These are phyloP conservation scores for Heracleum sosnowskyi DNA, from an alignment of 129 eudicot species.

Conservation along the genomic window DNA sequence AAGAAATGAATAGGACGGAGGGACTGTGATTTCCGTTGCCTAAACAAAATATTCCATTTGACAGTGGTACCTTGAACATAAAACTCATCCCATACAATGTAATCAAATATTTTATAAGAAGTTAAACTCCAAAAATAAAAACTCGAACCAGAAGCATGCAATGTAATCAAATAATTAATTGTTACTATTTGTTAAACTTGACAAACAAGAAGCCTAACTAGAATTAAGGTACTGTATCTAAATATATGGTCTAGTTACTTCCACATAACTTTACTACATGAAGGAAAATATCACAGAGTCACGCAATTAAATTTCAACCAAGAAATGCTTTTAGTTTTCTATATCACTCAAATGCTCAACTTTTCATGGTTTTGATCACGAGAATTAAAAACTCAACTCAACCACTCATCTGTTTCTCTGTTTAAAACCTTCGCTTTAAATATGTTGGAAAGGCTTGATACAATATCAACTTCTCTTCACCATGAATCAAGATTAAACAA, in stretches of 20 bases:
- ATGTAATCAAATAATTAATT: no score
- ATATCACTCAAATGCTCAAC: neutral
- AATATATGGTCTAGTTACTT: neutral
- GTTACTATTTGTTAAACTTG: no score
- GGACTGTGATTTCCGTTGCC: no score
- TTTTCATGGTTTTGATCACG: conserved; percentile 7
- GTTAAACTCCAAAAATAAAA: no score
- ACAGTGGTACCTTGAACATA: no score
- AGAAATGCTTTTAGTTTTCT: neutral
- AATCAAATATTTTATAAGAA: no score
- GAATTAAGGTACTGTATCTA: neutral
- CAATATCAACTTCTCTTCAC: neutral
- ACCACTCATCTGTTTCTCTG: neutral
- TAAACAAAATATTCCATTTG: no score
- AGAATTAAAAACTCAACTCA: neutral
- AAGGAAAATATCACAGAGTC: neutral
- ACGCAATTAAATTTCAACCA: neutral
- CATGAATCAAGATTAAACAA: neutral
- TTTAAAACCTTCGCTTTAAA: neutral
- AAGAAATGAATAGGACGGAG: no score
- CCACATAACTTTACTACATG: neutral
- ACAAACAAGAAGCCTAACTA: neutral
- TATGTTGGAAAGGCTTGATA: neutral
- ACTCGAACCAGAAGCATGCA: no score
- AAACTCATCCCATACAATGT: no score